Evolutionary conservation across 306 rosid genomes (phyloP).

Genomic region (Prunus mongolica): DNA sequence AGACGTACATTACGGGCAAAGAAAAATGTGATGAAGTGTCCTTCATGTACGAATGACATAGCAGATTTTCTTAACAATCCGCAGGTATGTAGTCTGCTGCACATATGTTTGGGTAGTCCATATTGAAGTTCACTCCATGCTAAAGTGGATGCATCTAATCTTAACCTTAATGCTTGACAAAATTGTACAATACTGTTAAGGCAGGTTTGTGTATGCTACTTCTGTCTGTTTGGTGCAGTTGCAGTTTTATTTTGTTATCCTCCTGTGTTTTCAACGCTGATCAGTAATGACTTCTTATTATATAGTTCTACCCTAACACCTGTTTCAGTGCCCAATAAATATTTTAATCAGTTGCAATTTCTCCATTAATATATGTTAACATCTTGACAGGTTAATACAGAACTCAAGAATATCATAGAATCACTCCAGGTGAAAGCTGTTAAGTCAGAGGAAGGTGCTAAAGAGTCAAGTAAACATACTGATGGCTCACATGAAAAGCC

Average conservation of each 20-base stretch:
- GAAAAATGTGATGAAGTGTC: constrained; percentile 59
- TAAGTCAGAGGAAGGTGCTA: constrained; percentile 5
- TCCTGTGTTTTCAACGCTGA: too few relatives aligned
- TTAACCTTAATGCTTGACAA: too few relatives aligned
- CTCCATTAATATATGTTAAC: constrained; percentile 2
- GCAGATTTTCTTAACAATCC: constrained; percentile 61
- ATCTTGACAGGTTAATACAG: constrained; percentile 58
- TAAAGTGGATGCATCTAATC: too few relatives aligned
- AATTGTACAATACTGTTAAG: too few relatives aligned
- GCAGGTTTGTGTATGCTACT: too few relatives aligned
- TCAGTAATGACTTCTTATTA: too few relatives aligned
- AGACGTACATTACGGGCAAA: constrained; percentile 43
- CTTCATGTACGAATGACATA: constrained; percentile 54
- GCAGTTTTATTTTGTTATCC: too few relatives aligned
- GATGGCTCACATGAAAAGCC: constrained; percentile 10
- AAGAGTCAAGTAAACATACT: background rate
- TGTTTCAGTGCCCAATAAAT: background rate
- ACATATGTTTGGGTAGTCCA: too few relatives aligned
- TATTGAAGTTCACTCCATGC: too few relatives aligned
- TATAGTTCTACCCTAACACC: too few relatives aligned
- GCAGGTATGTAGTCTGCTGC: constrained; percentile 37
- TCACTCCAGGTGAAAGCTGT: constrained; percentile 40
- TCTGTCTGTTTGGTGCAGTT: too few relatives aligned
- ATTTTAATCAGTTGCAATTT: background rate
- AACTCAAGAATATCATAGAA: constrained; percentile 49